These are phyloP conservation scores for Schwanniomyces yamadae DNA, from an alignment of 805 yeast genomes.

Conservation along the genomic window DNA sequence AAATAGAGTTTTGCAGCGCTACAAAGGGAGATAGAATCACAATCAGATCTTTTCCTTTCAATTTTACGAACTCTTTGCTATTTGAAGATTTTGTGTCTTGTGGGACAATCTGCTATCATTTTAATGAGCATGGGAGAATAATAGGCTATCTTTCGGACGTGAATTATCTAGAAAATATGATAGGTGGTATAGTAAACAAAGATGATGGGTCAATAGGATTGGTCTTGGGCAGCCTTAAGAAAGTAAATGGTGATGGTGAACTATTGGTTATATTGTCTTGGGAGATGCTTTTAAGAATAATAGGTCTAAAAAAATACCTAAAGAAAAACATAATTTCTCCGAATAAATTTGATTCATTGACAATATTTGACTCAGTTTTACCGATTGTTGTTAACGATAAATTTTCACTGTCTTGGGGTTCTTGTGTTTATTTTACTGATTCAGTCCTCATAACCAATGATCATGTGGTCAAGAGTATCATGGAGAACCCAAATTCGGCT, in stretches of 20 bases:
- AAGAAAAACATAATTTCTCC: background rate
- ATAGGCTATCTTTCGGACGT: constrained; percentile 36
- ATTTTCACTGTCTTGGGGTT: constrained; percentile 39
- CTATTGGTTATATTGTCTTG: constrained; percentile 32
- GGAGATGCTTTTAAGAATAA: constrained; percentile 14
- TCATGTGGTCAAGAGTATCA: constrained; percentile 35
- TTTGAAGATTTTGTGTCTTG: constrained; percentile 23
- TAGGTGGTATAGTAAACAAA: constrained; percentile 35
- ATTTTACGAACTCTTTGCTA: constrained; percentile 29
- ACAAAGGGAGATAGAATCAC: constrained; percentile 12
- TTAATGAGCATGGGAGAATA: constrained; percentile 10
- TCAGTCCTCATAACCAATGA: constrained; percentile 38
- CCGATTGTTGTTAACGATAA: constrained; percentile 15
- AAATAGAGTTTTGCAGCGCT: constrained; percentile 2
- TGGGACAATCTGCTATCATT: constrained; percentile 25
- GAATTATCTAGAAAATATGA: constrained; percentile 46
- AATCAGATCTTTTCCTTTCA: constrained; percentile 26
- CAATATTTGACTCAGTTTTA: constrained; percentile 11
- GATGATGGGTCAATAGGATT: constrained; percentile 31
- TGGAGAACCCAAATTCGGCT: constrained; percentile 1
- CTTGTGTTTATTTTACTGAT: constrained; percentile 34
- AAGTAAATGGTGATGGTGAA: constrained; percentile 47
- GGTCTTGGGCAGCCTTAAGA: constrained; percentile 37
- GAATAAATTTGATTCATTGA: background rate
- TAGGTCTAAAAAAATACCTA: background rate